Base-by-base conservation (phyloP, 192 early-diverging fungal genomes). In the Coemansia sp. region DNA sequence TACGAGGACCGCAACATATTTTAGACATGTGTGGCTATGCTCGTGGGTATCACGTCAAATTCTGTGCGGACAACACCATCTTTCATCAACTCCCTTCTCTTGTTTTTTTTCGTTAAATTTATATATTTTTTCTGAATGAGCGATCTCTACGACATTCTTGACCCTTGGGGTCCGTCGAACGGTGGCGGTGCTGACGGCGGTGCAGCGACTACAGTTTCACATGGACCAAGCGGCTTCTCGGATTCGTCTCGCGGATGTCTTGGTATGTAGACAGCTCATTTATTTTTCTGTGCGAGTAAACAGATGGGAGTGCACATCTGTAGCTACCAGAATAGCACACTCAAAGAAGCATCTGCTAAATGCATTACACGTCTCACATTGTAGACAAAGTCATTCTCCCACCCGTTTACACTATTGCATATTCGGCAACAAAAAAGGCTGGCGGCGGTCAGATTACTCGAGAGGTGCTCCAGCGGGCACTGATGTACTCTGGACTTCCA, bases 61-160 rank as follows among this genome's bases (percentile, higher is more conserved):
- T 21, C 3, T 25, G 5, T 21, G 13, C 23, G 3, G 25, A n/a
- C 50, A 22, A n/a, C 6, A 13, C 1, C 22, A 13, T 12, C 19
- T 45, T 34, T 43, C 15, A 30, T 18, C 8, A 38, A 14, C 39
- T 39, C 12, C n/a, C 12, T 18, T 44, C 33, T 6, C 17, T 41
- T 55, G 54, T 24, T 37, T 11, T 24, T 43, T 33, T 24, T 46
- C 23, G 17, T n/a, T 52, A 33, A 19, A 30, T 19, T 51, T 58
- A 55, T 15, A 25, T 42, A 44, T 52, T 46, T 30, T 53, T 44
- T 55, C 23, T 18, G 64, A 64, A 78, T 78, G 75, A 71, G 75
- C 66, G 75, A 78, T 46, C 62, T 78, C 55, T 78, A 68, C 69
- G 75, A 78, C 64, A 65, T 78, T 59, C 75, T 78, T 23, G 65